phyloP scores from a whole-genome alignment of 768 basidiomycete species.

The Mycena galericulata region DNA sequence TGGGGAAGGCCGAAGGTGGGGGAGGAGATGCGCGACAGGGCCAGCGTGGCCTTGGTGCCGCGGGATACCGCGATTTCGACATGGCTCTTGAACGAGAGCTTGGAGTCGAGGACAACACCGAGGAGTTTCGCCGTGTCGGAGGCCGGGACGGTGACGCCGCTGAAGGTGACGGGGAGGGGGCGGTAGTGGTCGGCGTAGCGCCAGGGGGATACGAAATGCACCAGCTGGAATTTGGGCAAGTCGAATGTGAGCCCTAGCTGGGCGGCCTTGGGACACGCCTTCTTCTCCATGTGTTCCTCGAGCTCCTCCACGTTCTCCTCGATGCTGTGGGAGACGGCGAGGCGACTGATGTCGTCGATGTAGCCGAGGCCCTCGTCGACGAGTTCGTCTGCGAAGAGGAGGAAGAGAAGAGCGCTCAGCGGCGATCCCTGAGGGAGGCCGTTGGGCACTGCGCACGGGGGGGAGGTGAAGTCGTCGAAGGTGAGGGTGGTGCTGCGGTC shows the following conservation, averaged over 20 bases:
- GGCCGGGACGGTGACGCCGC: not conserved
- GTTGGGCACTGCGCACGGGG: too few relatives aligned
- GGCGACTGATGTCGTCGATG: not conserved
- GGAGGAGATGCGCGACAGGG: not conserved
- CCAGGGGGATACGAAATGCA: not conserved
- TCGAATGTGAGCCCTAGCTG: not conserved
- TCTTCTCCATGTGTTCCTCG: not conserved
- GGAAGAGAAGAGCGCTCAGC: constrained; percentile 5
- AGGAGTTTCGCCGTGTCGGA: too few relatives aligned
- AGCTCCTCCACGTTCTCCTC: not conserved
- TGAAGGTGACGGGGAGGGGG: not conserved
- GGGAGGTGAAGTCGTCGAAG: too few relatives aligned
- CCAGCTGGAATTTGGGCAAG: too few relatives aligned
- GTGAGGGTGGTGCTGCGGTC: too few relatives aligned
- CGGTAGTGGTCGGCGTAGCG: not conserved
- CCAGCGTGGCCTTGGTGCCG: not conserved
- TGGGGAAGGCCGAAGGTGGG: too few relatives aligned
- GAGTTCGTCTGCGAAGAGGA: not conserved
- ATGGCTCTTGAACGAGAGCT: too few relatives aligned
- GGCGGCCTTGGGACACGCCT: not conserved
- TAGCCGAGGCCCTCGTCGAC: not conserved
- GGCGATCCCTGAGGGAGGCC: too few relatives aligned
- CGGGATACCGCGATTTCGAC: not conserved
- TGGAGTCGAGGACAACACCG: too few relatives aligned
- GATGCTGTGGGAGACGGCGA: not conserved